Evolutionary conservation across 1,284 basidiomycete genomes (phyloP).

Genomic region (Abortiporus biennis): DNA sequence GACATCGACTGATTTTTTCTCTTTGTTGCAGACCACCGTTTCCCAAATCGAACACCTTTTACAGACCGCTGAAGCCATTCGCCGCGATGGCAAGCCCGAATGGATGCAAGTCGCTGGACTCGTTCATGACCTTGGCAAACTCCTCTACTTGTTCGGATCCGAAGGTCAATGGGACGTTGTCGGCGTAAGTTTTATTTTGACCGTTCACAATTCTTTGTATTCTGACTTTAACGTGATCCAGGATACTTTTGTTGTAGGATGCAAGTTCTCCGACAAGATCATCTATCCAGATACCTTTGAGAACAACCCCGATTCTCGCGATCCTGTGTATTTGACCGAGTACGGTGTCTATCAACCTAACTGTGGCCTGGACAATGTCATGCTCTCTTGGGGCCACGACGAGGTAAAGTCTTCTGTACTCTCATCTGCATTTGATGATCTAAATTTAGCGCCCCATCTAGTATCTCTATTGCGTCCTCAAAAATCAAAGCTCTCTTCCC

Average conservation of each 20-base stretch:
- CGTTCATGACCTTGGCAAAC: constrained; percentile 85
- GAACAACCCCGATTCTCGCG: constrained; percentile 69
- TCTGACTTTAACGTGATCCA: constrained; percentile 26
- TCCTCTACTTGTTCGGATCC: constrained; percentile 76
- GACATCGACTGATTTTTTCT: constrained; percentile 6
- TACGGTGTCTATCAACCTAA: constrained; percentile 80
- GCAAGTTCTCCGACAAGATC: constrained; percentile 78
- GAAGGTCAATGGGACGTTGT: constrained; percentile 92
- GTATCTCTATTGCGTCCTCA: constrained; percentile 73
- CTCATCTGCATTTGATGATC: constrained; percentile 1
- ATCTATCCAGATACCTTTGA: constrained; percentile 85
- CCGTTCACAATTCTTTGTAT: background rate
- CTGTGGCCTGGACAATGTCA: constrained; percentile 87
- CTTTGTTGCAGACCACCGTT: constrained; percentile 49
- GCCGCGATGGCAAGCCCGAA: constrained; percentile 83
- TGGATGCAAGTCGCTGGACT: constrained; percentile 91
- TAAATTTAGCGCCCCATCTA: background rate
- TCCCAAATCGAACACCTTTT: constrained; percentile 89
- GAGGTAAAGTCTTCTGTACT: constrained; percentile 43
- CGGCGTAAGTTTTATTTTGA: constrained; percentile 45
- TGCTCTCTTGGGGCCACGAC: constrained; percentile 90
- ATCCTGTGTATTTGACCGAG: constrained; percentile 73
- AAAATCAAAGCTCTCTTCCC: constrained; percentile 76
- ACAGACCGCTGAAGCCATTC: constrained; percentile 89
- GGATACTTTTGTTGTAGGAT: constrained; percentile 89